Conservation (phyloP, 164 flowering plant species). For the Tinospora cordifolia region DNA sequence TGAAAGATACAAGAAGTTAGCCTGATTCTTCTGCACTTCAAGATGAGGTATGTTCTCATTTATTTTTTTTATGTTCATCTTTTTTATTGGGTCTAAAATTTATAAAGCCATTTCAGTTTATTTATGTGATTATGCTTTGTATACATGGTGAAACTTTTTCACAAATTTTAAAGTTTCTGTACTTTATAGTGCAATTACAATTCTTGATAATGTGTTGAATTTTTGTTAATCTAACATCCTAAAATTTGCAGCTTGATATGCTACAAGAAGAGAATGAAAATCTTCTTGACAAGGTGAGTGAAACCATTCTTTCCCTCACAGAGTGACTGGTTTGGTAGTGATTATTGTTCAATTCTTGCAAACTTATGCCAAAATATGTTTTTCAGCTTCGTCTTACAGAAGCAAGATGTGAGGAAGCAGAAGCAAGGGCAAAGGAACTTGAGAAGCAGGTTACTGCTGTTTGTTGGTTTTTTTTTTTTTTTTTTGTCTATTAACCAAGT, state of each 20-base stretch:
- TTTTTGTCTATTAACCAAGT: not conserved
- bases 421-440: conserved; percentile 77
- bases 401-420: conserved; percentile 78
- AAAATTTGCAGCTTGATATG: conserved; percentile 86
- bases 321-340: not conserved
- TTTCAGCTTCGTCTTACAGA: conserved; percentile 77
- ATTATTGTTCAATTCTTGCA: not conserved
- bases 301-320: not conserved
- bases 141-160: not conserved
- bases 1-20: conserved; percentile 44
- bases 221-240: conserved; percentile 15
- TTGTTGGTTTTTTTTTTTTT: not conserved
- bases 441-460: conserved; percentile 77
- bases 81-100: too few relatives aligned
- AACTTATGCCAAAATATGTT: conserved; percentile 12
- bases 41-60: conserved; percentile 55
- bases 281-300: conserved; percentile 60
- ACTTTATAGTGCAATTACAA: not conserved
- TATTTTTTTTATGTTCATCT: not conserved
- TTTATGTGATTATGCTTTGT: not conserved
- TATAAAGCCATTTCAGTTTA: too few relatives aligned
- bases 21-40: conserved; percentile 74
- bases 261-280: conserved; percentile 86
- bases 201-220: not conserved
- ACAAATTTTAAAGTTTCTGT: not conserved